Conservation (phyloP, 2,329 filamentous ascomycete genomes). For the Alternaria consortialis region DNA sequence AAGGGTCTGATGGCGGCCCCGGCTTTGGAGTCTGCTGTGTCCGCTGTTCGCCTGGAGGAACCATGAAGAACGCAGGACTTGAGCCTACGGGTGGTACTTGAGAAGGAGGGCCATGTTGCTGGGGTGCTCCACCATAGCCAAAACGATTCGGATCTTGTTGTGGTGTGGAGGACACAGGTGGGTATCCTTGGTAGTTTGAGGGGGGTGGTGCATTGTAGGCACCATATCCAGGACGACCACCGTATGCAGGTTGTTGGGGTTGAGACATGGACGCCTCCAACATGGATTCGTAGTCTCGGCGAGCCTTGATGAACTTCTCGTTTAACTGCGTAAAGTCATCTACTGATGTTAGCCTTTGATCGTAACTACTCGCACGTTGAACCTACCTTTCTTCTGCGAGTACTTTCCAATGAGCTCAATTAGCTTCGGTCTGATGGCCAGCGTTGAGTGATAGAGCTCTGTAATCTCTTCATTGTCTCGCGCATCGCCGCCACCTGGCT, state of each 20-base stretch:
- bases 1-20: slow-evolving; percentile 45
- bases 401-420: slow-evolving; percentile 99
- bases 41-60: slow-evolving; percentile 43
- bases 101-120: slow-evolving; percentile 44
- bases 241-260: slow-evolving; percentile 80
- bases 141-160: slow-evolving; percentile 45
- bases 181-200: slow-evolving; percentile 43
- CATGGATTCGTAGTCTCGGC: slow-evolving; percentile 94
- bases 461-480: slow-evolving; percentile 98
- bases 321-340: slow-evolving; percentile 99
- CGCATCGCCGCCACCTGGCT: slow-evolving; percentile 64
- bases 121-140: slow-evolving; percentile 42
- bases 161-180: slow-evolving; percentile 44
- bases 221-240: slow-evolving; percentile 64
- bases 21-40: slow-evolving; percentile 44
- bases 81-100: slow-evolving; percentile 51
- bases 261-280: slow-evolving; percentile 97
- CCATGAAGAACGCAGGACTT: slow-evolving; percentile 53
- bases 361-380: not conserved
- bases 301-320: slow-evolving; percentile 99
- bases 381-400: slow-evolving; percentile 93
- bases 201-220: slow-evolving; percentile 47
- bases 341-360: slow-evolving; percentile 50
- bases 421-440: slow-evolving; percentile 93
- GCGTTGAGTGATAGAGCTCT: slow-evolving; percentile 85